Conservation (phyloP, 345 rosid genomes). For the Pugionium cornutum region DNA sequence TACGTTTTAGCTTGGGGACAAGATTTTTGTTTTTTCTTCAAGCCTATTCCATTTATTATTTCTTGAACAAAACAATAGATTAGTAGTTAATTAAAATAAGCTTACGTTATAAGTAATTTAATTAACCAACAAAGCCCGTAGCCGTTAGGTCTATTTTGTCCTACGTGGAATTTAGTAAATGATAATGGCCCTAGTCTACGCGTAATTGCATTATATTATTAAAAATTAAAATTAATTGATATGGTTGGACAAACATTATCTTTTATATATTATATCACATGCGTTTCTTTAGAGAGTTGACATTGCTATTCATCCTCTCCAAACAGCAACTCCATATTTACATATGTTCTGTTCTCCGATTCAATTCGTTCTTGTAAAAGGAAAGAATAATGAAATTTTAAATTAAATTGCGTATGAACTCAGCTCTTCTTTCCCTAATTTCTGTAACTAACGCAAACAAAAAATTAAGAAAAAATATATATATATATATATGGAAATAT, state of each 20-base stretch:
- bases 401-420: constrained; percentile 25
- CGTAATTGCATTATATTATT: constrained; percentile 34
- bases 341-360: constrained; percentile 36
- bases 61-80: constrained; percentile 22
- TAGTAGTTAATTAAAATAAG: constrained; percentile 21
- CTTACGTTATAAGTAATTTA: constrained; percentile 26
- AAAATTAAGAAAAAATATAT: background rate
- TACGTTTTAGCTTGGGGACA: constrained; percentile 19
- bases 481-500: constrained; percentile 21
- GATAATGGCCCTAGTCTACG: constrained; percentile 43
- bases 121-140: constrained; percentile 35
- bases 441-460: constrained; percentile 11
- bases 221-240: constrained; percentile 34
- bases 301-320: constrained; percentile 41
- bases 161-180: constrained; percentile 37
- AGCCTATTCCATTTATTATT: constrained; percentile 18
- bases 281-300: constrained; percentile 42
- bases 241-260: constrained; percentile 43
- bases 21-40: background rate
- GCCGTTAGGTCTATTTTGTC: constrained; percentile 39
- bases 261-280: constrained; percentile 35
- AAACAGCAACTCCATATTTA: constrained; percentile 41
- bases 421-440: constrained; percentile 11
- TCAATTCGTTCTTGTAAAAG: background rate
- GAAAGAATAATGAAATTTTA: background rate